Conservation (phyloP, 2,329 filamentous ascomycete genomes). For the Cryphonectria carpinicola region DNA sequence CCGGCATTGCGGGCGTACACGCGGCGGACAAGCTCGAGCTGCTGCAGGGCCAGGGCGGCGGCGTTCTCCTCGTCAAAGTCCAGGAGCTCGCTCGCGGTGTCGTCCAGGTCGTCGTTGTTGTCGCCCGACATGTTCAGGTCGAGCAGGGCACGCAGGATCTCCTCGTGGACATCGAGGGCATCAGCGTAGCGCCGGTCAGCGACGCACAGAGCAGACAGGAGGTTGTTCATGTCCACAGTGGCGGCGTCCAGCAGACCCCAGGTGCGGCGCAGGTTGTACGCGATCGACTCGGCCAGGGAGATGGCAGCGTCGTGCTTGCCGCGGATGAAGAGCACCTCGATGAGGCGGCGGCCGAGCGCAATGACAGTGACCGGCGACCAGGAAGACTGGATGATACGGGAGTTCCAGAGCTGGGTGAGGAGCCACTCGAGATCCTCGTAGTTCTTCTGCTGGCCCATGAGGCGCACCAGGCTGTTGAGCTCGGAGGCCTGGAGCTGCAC, state of each 20-base stretch:
- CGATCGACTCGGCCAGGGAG: constrained; percentile 30
- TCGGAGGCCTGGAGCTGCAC: constrained; percentile 28
- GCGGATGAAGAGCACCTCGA: constrained; percentile 30
- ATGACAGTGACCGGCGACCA: constrained; percentile 29
- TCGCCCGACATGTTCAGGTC: constrained; percentile 27
- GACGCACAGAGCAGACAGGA: constrained; percentile 28
- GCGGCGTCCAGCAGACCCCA: constrained; percentile 29
- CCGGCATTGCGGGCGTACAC: constrained; percentile 29
- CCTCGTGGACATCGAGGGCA: constrained; percentile 29
- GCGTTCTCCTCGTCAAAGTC: constrained; percentile 29
- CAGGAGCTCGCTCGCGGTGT: constrained; percentile 26
- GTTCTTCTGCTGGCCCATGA: constrained; percentile 31
- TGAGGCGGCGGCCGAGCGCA: constrained; percentile 27
- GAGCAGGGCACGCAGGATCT: constrained; percentile 29
- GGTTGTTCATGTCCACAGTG: constrained; percentile 30
- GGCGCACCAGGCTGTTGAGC: constrained; percentile 30
- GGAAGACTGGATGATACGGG: constrained; percentile 28
- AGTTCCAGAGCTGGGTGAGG: constrained; percentile 30
- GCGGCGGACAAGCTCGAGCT: constrained; percentile 29
- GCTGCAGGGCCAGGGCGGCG: constrained; percentile 28
- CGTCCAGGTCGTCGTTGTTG: constrained; percentile 20
- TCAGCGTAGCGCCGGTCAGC: constrained; percentile 28
- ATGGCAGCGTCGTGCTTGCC: constrained; percentile 27
- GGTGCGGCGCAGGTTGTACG: constrained; percentile 30
- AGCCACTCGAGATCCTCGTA: constrained; percentile 31